A percentile compares a stretch with the other conserved stretches of the same genome.
Conservation (phyloP, 2,329 filamentous ascomycete genomes). For the Dryadomyces sulphureus region DNA sequence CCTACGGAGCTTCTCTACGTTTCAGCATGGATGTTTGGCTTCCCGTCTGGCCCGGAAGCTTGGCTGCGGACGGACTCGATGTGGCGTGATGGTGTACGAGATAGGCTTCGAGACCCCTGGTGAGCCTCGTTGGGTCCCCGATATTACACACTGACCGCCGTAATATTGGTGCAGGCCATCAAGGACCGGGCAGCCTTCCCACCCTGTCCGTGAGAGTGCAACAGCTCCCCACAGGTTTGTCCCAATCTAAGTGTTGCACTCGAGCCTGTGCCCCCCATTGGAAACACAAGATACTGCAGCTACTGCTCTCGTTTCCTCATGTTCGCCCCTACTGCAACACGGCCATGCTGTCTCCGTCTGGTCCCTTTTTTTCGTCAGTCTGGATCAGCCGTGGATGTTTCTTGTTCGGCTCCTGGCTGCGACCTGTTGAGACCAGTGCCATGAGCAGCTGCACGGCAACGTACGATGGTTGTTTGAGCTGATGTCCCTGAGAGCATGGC, state of each 20-base stretch:
- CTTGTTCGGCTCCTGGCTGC: no score
- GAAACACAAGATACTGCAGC: not conserved
- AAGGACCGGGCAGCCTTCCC: no score
- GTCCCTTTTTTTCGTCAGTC: not conserved
- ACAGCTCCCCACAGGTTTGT: not conserved
- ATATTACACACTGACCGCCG: no score
- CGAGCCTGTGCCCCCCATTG: not conserved
- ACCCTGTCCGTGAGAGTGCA: not conserved
- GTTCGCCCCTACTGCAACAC: not conserved
- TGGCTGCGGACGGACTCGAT: not conserved
- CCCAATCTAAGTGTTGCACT: not conserved
- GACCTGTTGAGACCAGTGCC: no score
- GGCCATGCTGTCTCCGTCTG: not conserved
- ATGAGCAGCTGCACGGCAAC: no score
- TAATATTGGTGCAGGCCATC: no score
- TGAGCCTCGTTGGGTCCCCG: no score
- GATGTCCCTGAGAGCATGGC: not conserved
- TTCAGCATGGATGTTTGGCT: not conserved
- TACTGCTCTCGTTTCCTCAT: not conserved
- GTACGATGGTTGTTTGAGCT: conserved; percentile 9
- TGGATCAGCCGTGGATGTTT: no score
- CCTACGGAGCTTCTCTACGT: not conserved
- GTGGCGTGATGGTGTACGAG: not conserved
- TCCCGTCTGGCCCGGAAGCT: not conserved
- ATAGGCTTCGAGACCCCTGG: no score